phyloP scores from a whole-genome alignment of 1,284 basidiomycete genomes.

The Ceratobasidium papillatum region DNA sequence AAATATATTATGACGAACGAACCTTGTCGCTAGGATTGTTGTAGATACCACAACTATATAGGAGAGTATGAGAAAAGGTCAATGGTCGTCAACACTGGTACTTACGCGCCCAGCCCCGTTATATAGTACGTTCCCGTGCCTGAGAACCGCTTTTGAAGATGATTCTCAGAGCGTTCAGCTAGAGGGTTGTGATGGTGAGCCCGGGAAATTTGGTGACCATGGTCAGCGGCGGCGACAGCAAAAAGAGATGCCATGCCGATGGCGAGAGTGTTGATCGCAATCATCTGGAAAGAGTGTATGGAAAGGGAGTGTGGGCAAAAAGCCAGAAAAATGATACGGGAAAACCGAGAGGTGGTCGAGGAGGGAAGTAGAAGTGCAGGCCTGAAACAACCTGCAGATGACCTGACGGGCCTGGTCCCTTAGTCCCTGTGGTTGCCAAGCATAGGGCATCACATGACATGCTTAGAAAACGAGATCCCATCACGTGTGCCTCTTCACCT shows the following conservation, averaged over 20 bases:
- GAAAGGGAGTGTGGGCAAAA: slow-evolving; percentile 24
- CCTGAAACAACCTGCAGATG: slow-evolving; percentile 29
- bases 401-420: background rate
- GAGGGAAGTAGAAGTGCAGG: background rate
- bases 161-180: slow-evolving; percentile 1
- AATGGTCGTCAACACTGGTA: background rate
- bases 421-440: slow-evolving; percentile 12
- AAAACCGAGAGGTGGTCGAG: slow-evolving; percentile 19
- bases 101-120: slow-evolving; percentile 38
- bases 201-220: slow-evolving; percentile 16
- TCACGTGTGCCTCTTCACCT: background rate
- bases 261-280: slow-evolving; percentile 29
- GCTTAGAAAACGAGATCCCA: slow-evolving; percentile 5
- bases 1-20: background rate
- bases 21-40: slow-evolving; percentile 40
- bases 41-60: slow-evolving; percentile 39
- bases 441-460: slow-evolving; percentile 23
- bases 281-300: slow-evolving; percentile 24
- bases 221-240: slow-evolving; percentile 20
- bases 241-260: slow-evolving; percentile 32
- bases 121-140: slow-evolving; percentile 41
- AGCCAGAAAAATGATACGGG: background rate
- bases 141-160: slow-evolving; percentile 40
- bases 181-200: slow-evolving; percentile 17
- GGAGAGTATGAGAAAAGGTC: background rate